Conservation (phyloP, 352 stramenopile genomes). For the Phytophthora litchii region DNA sequence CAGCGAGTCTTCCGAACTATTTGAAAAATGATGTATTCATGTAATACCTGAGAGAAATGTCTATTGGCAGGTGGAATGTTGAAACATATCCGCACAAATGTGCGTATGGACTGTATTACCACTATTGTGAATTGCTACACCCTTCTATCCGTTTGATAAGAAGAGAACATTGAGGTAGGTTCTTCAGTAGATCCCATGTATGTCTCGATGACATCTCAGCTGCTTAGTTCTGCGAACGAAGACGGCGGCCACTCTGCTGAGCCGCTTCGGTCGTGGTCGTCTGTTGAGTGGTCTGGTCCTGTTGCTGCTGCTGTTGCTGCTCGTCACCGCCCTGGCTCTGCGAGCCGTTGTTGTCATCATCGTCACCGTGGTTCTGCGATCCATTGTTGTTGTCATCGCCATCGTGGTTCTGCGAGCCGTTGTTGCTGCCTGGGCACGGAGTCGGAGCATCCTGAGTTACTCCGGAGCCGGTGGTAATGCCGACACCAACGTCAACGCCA, state of each 20-base stretch:
- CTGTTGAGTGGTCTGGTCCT: constrained; percentile 19
- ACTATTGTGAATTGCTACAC: constrained; percentile 16
- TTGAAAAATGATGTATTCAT: no score
- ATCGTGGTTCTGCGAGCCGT: constrained; percentile 5
- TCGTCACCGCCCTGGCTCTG: not conserved
- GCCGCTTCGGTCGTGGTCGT: constrained; percentile 23
- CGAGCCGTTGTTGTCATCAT: not conserved
- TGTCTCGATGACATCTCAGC: constrained; percentile 16
- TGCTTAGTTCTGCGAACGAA: constrained; percentile 34
- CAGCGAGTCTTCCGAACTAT: no score
- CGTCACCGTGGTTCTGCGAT: constrained; percentile 1
- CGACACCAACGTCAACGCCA: constrained; percentile 4
- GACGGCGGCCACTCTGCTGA: constrained; percentile 33
- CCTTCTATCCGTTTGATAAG: constrained; percentile 7
- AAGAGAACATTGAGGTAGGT: constrained; percentile 13
- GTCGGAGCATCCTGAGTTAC: constrained; percentile 6
- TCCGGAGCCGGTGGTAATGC: not conserved
- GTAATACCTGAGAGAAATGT: no score
- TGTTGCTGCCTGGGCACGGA: constrained; percentile 14
- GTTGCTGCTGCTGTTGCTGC: constrained; percentile 9
- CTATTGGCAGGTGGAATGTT: no score
- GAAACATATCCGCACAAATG: no score
- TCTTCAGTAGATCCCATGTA: constrained; percentile 9
- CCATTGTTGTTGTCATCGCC: constrained; percentile 8
- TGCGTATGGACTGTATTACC: constrained; percentile 9